Evolutionary conservation across 345 rosid species (phyloP), one percentile per base, ranked within the genome.

Genomic region (Viola odorata): DNA sequence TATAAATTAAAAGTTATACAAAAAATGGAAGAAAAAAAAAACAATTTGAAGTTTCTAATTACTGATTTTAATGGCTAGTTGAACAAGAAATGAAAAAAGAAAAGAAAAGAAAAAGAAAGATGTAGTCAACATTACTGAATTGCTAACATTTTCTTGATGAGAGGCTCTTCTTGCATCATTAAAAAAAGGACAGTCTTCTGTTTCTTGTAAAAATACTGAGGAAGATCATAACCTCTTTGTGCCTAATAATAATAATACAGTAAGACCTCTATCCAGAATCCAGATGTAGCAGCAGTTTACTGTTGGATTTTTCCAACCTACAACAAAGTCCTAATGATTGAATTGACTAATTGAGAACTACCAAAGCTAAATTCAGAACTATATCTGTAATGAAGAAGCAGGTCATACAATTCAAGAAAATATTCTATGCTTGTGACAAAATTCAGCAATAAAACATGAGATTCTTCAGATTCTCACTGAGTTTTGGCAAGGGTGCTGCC

Each of bases 361-460:
- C 0, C 12, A 55, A 12, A 45, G 53, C 36, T 12, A 40, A 3
- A 16, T 15, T 23, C 1, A 23, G 32, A 23, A 23, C 2, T 23
- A 23, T 23, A 23, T 23, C 32, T 23, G 32, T 23, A 23, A 23
- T 23, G 32, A 23, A 23, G 16, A 49, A 12, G 52, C 52, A 5
- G 7, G 52, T 49, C 52, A 49, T 49, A 23, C 52, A 45, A 48
- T 48, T 59, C 12, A 66, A 59, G 32, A 23, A 23, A 23, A 23
- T 23, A 23, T 23, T 23, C 2, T 23, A 3, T 44, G 47, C 47
- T 11, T 44, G 47, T 44, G 12, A 11, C 1, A 55, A 61, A 36
- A 32, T 64, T 84, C 80, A 91, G 77, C 98, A 92, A 63, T 89
- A 92, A 71, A 92, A 92, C 98, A 92, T 92, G 17, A 92, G 91